Evolutionary conservation across 106 monocot genomes (phyloP), one percentile per base, ranked within the genome.

Genomic region (Apostasia ramifera): DNA sequence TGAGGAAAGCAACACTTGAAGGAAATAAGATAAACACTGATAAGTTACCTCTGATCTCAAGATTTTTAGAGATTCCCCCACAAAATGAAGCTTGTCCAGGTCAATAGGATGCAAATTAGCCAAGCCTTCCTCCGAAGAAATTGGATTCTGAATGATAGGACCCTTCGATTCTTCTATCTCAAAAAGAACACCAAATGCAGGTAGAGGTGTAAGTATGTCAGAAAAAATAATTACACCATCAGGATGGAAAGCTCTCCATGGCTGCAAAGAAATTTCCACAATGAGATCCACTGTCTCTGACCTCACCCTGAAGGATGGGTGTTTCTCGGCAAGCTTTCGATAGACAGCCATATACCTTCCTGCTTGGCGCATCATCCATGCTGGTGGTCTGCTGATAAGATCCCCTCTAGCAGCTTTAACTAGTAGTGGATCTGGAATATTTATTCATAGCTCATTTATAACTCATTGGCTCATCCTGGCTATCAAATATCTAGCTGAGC

Each of bases 301-400:
- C 68, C 91, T 84, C 89, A 89, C 80, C 69, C 91, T 83, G 82
- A 97, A 97, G 48, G 91, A 91, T 11, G 89, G 92, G 50, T 91
- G 45, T 71, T 85, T 86, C 80, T 82, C 81, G 55, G 92, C 89
- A 61, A 92, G 82, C 67, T 88, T 84, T 86, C 77, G 72, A 73
- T 97, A 97, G 56, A 69, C 86, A 63, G 80, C 79, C 95, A 97
- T 91, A 73, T 95, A 97, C 72, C 95, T 86, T 74, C 95, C 95
- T 47, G 95, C 95, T 76, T 97, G 95, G 44, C 95, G 89, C 95
- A 97, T 97, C 95, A 97, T 97, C 95, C 95, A 97, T 76, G 92
- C 95, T 37, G 95, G 95, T 53, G 95, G 91, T 40, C 91, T 77
- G 63, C 57, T 64, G 2, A 86, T 75, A 6, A 47, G 3, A 54